A percentile compares a stretch with the other conserved stretches of the same genome.
Conservation (phyloP, 306 rosid species). For the Sphenostylis stenocarpa region DNA sequence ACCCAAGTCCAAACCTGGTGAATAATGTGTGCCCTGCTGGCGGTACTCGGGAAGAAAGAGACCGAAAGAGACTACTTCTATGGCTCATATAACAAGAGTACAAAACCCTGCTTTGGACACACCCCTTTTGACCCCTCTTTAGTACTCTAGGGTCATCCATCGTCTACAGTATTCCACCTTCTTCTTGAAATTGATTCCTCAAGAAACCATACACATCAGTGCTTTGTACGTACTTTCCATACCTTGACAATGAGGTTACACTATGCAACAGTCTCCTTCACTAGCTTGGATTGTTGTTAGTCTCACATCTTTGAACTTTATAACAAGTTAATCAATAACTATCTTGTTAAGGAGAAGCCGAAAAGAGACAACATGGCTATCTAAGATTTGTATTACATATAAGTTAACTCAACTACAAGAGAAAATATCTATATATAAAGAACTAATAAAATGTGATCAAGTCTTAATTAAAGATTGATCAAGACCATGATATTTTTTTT, state of each 20-base stretch:
- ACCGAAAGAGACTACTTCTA: neutral
- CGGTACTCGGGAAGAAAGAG: constrained; percentile 30
- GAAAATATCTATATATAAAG: neutral
- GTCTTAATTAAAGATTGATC: too few relatives aligned
- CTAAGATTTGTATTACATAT: neutral
- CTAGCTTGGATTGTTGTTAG: neutral
- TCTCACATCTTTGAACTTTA: neutral
- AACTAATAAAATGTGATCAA: too few relatives aligned
- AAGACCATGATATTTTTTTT: too few relatives aligned
- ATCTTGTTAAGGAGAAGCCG: neutral
- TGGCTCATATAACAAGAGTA: neutral
- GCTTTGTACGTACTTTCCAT: neutral
- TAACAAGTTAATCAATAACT: neutral
- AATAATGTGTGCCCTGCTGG: constrained; percentile 33
- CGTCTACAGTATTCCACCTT: neutral
- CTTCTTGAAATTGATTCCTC: neutral
- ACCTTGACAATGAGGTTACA: neutral
- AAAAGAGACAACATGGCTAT: neutral
- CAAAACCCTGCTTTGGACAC: constrained; percentile 1
- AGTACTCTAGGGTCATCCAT: neutral
- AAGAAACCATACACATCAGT: neutral
- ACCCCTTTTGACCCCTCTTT: neutral
- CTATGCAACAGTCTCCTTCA: constrained; percentile 16
- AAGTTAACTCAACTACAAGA: neutral
- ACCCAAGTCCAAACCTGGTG: constrained; percentile 8